Evolutionary conservation across 2,329 filamentous ascomycete genomes (phyloP), one percentile per base, ranked within the genome.

Genomic region (Colletotrichum truncatum): DNA sequence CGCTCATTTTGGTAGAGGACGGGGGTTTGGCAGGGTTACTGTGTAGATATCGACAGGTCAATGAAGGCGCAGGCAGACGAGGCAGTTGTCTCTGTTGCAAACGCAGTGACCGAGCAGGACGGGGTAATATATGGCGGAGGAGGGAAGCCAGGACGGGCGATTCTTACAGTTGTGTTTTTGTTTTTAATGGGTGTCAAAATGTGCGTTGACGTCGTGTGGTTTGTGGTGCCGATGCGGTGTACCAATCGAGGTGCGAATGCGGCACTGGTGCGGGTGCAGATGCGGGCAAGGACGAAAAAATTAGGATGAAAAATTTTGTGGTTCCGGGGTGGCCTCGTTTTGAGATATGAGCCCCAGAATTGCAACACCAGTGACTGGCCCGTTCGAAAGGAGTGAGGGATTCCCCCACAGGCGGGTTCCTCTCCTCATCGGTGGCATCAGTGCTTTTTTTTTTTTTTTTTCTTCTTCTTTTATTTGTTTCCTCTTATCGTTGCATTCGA

Each of bases 1-100:
- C 85, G 70, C 80, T 79, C 84, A 86, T 87, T 71, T 76, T 80
- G 66, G 51, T 46, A 66, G 39, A 60, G 52, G 55, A 61, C 51
- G 51, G 58, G 51, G 59, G 53, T 23, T 56, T 48, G 23, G 60
- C 45, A 53, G 52, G 58, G 51, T 25, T 66, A 39, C 51, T 39
- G 55, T 51, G 38, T 38, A 64, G 52, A 58, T 58, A 48, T 58
- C 59, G 64, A 66, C 45, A 51, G 38, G 59, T 66, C 64, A 39
- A 58, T 38, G 46, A 32, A 34, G 62, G 55, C 52, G 41, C 23
- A 32, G 39, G 52, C 51, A 57, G 26, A 38, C 39, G 32, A 25
- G 32, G 14, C 32, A 53, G n/a, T 23, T 23, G 57, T 34, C n/a
- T 45, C 21, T 65, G 61, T 14, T 52, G 62, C 39, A 38, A 32